phyloP scores from a whole-genome alignment of 2,329 filamentous ascomycete genomes.

The Didymella lethalis region DNA sequence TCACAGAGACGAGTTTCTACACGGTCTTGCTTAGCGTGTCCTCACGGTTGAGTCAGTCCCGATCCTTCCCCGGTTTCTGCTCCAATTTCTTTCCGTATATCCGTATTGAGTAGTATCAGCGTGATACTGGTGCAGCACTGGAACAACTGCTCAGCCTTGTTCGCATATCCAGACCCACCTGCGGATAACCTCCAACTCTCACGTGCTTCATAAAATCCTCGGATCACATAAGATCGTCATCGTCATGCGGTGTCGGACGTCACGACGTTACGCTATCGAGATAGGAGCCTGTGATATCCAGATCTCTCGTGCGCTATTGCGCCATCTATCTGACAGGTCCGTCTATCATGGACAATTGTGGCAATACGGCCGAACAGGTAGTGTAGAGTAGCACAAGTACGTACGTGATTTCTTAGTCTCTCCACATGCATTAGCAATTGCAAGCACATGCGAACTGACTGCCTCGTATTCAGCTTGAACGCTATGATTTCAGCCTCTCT shows the following conservation, averaged over 20 bases:
- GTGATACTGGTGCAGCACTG: constrained; percentile 13
- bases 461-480: constrained; percentile 8
- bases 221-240: constrained; percentile 7
- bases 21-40: background rate
- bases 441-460: background rate
- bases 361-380: background rate
- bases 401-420: constrained; percentile 7
- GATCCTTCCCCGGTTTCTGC: constrained; percentile 17
- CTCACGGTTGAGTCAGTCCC: constrained; percentile 1
- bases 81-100: background rate
- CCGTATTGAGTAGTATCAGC: constrained; percentile 10
- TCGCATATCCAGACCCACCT: constrained; percentile 8
- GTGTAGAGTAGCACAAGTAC: background rate
- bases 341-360: background rate
- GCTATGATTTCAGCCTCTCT: constrained; percentile 13
- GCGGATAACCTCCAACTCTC: background rate
- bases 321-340: constrained; percentile 3
- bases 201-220: constrained; percentile 1
- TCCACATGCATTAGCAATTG: constrained; percentile 11
- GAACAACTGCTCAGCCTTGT: constrained; percentile 3
- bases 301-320: constrained; percentile 8
- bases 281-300: constrained; percentile 1
- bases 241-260: constrained; percentile 12
- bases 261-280: constrained; percentile 12
- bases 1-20: background rate